Evolutionary conservation across 2,329 filamentous ascomycete genomes (phyloP), one percentile per base, ranked within the genome.

Genomic region (Fusarium nanum): DNA sequence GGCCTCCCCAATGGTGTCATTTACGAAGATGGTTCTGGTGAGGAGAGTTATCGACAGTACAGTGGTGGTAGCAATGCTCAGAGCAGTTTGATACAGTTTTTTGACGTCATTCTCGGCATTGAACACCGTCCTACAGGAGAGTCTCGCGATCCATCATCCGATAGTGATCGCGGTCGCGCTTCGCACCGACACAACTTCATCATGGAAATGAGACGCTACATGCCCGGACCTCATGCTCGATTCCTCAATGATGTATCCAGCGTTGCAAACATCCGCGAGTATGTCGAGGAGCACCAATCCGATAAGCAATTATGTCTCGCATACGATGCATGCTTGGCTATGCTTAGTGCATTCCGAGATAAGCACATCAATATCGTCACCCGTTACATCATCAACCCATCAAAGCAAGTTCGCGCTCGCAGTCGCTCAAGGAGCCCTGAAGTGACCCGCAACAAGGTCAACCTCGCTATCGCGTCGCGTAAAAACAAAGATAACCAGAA

Each of bases 311-410:
- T 99, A 4, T 89, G 87, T 49, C 85, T 94, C 20, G 93, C 96
- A 1, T 99, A 95, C 79, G 96, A 99, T 76, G 93, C 94, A 9
- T 97, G 94, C 77, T 85, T 99, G 10, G 91, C 86, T 27, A 89
- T 89, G 87, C 80, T 89, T 52, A 86, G 87, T 66, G 81, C 82
- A 18, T 91, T 98, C 76, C 91, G 94, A 63, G 94, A 98, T 81
- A 97, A 94, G 79, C 96, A 99, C 79, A 97, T 99, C 75, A 92
- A 93, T 78, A 95, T 99, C 73, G 96, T 99, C 20, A 94, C 93
- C 7, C 92, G 96, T 42, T 99, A 98, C 83, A 97, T 99, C 79
- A 92, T 99, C 75, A 84, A 96, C 71, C 94, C 95, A 46, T 94
- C 93, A 3, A 89, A 92, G 25, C 92, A 95, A 79, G 88, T 90